phyloP scores from a whole-genome alignment of 2,329 filamentous ascomycete genomes.

The Juglanconis sp. region DNA sequence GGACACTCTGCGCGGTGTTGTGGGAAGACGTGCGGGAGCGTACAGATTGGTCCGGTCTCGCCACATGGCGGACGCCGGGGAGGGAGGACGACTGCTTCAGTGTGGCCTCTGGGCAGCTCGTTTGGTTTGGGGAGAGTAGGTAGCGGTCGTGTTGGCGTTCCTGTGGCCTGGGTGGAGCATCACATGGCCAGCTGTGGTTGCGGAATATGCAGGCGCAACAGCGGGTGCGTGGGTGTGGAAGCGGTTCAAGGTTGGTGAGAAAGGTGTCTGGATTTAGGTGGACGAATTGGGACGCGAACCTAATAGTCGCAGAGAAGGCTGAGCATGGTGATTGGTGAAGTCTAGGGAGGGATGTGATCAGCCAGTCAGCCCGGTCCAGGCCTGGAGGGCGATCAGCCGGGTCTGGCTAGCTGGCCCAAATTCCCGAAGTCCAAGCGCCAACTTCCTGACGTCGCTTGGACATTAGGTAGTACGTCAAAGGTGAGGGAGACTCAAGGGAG shows the following conservation, averaged over 20 bases:
- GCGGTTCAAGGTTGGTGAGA: neutral
- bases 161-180: constrained; percentile 9
- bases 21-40: constrained; percentile 26
- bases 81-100: constrained; percentile 21
- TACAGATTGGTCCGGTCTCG: constrained; percentile 99
- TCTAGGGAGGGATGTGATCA: neutral
- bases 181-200: constrained; percentile 17
- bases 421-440: neutral
- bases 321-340: constrained; percentile 7
- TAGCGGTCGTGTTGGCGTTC: neutral
- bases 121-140: neutral
- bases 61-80: constrained; percentile 76
- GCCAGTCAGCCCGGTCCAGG: neutral
- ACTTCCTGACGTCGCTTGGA: neutral
- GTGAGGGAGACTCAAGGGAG: neutral
- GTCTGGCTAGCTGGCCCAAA: neutral
- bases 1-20: constrained; percentile 13
- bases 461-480: neutral
- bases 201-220: constrained; percentile 7
- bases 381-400: neutral
- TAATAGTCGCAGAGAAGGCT: constrained; percentile 12
- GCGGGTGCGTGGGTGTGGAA: neutral
- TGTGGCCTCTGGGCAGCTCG: constrained; percentile 12
- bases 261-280: constrained; percentile 1
- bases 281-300: constrained; percentile 12